A percentile compares a stretch with the other conserved stretches of the same genome.
These are phyloP conservation scores for Haplographium delicatum DNA, from an alignment of 495 filamentous ascomycete genomes.

Conservation along the genomic window DNA sequence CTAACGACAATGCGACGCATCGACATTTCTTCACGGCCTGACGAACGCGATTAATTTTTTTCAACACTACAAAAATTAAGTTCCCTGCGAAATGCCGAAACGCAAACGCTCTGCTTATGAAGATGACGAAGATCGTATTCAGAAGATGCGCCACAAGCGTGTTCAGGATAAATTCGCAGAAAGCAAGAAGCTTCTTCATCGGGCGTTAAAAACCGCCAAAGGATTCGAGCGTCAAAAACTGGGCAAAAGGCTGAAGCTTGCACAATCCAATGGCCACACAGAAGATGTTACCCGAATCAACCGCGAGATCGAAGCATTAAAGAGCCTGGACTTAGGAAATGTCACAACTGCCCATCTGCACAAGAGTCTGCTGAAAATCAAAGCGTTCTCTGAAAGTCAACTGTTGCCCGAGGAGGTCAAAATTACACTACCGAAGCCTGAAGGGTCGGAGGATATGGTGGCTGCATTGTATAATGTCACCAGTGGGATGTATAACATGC, in stretches of 20 bases:
- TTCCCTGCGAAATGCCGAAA: conserved; percentile 23
- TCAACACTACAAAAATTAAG: background rate
- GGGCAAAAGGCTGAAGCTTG: conserved; percentile 66
- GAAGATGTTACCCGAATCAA: conserved; percentile 53
- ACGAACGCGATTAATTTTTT: no score
- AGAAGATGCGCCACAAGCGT: conserved; percentile 6
- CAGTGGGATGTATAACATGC: conserved; percentile 73
- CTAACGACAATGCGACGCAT: no score
- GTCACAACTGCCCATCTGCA: conserved; percentile 66
- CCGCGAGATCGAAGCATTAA: conserved; percentile 69
- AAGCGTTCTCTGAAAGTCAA: conserved; percentile 53
- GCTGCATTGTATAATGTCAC: conserved; percentile 62
- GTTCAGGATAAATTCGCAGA: conserved; percentile 52
- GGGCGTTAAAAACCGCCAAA: conserved; percentile 71
- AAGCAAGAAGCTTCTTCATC: conserved; percentile 54
- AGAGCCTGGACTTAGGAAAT: conserved; percentile 64
- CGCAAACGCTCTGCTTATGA: conserved; percentile 21
- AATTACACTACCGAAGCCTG: conserved; percentile 38
- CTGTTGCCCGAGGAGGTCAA: conserved; percentile 45
- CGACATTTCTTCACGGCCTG: no score
- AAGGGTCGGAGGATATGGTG: conserved; percentile 39
- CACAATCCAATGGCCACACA: conserved; percentile 39
- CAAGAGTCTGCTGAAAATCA: conserved; percentile 69
- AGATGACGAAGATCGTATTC: conserved; percentile 1
- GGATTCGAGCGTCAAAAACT: conserved; percentile 89